Base-by-base conservation (phyloP, 2,329 filamentous ascomycete genomes). In the Penicillium sp. region DNA sequence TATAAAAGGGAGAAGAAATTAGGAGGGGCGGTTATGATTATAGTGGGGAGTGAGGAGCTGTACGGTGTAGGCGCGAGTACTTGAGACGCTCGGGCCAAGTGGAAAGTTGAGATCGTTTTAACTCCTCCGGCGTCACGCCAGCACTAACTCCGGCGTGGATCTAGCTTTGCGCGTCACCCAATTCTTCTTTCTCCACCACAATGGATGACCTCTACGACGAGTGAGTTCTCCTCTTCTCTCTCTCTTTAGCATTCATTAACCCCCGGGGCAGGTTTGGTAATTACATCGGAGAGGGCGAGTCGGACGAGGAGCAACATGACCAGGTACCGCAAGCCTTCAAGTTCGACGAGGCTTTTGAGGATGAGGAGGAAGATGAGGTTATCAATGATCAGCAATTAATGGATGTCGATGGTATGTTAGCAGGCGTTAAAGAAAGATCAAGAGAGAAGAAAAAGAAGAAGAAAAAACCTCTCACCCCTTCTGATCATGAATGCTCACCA, bases 131-230 rank as follows among this genome's bases (percentile, higher is more conserved):
- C 45, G 56, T 62, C 59, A 64, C 57, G 61, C 60, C 59, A 61
- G 54, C 55, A 54, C 22, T 49, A 40, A 56, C 26, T 54, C 53
- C 45, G 59, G 54, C 37, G 56, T 54, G 26, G 52, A 52, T 35
- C 45, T 55, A 47, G 41, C 15, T 42, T 47, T 48, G 41, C 51
- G 35, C 47, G 31, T 41, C 45, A 49, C 37, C 37, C 51, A 23
- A 25, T 45, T 27, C 31, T 45, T 44, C 45, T 51, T 23, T 53
- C 52, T 48, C 58, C 54, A 57, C 57, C 70, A 77, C 67, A 67
- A 94, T 96, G 92, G 92, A 97, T 81, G 92, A 97, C 77, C 86
- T 97, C 67, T 97, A 97, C 75, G 93, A 97, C 79, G 93, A 97
- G 90, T 95, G 79, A 63, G 65, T 59, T 50, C 12, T 49, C 27